Conservation (phyloP, 1,284 basidiomycete genomes). For the Dichomitus squalens region DNA sequence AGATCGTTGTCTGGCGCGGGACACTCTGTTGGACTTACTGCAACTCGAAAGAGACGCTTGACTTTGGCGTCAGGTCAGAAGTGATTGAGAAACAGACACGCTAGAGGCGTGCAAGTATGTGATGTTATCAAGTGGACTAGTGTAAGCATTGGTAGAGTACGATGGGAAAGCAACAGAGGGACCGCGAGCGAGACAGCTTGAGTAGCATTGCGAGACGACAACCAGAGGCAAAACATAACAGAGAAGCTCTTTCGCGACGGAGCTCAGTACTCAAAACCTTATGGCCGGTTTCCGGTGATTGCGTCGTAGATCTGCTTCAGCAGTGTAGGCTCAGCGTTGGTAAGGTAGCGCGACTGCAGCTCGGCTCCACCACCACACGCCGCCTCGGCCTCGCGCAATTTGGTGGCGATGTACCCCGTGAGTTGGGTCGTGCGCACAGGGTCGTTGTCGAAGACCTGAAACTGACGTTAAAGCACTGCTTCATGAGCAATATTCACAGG, state of each 20-base stretch:
- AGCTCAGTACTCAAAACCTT: background rate
- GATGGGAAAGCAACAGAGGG: too few species aligned
- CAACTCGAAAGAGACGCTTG: too few species aligned
- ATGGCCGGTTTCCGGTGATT: slow-evolving; percentile 20
- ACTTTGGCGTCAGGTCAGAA: too few species aligned
- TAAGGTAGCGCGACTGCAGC: slow-evolving; percentile 62
- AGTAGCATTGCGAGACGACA: background rate
- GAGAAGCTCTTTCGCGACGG: too few species aligned
- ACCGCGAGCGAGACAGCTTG: background rate
- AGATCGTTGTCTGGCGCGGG: too few species aligned
- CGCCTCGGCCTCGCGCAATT: slow-evolving; percentile 62
- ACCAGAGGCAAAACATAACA: background rate
- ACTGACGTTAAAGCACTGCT: background rate
- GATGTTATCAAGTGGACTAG: too few species aligned
- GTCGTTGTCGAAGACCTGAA: slow-evolving; percentile 67
- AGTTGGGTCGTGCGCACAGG: slow-evolving; percentile 66
- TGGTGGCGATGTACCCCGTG: slow-evolving; percentile 55
- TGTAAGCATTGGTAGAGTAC: background rate
- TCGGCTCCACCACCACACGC: slow-evolving; percentile 53
- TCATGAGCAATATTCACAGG: background rate
- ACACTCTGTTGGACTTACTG: too few species aligned
- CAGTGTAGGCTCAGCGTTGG: slow-evolving; percentile 69
- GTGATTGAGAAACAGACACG: too few species aligned
- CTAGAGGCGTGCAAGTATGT: too few species aligned
- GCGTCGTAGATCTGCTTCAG: slow-evolving; percentile 68